Base-by-base conservation (phyloP, 148 eudicot species). In the Drosera capensis region DNA sequence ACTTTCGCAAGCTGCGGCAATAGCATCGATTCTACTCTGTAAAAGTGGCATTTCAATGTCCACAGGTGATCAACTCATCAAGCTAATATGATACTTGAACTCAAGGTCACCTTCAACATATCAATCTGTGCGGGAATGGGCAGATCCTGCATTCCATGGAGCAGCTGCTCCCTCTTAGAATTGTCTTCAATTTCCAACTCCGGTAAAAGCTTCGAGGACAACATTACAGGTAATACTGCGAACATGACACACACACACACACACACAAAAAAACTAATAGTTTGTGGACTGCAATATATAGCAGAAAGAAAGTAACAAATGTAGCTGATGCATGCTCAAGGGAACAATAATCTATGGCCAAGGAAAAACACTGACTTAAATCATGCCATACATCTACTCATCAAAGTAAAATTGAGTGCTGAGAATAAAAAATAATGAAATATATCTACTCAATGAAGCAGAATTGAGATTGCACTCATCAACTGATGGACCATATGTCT, bases 171-270 rank as follows among this genome's bases (percentile, higher is more conserved):
- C 51, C 80, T 66, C 71, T 92, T 92, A 55, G 71, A 53, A 49
- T 59, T 79, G 55, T 85, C 95, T 37, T 76, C 86, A 45, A 62
- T 37, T 78, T 92, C 99, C 78, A 92, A 85, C 77, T 92, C 99
- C 45, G 94, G 99, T 64, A 92, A 67, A 26, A 85, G 94, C 70
- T 92, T 92, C n/a, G 99, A 85, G 5, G 99, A 92, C 67, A 92
- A 29, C 99, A 92, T 90, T 53, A 85, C 95, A 35, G 99, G 99
- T 25, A 92, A 72, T 59, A 92, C 95, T 92, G 73, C 39, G 63
- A 14, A 11, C 40, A 55, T 31, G 40, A 45, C 1, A 34, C n/a
- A n/a, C n/a, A n/a, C n/a, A n/a, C n/a, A n/a, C n/a, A n/a, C n/a
- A n/a, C n/a, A n/a, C n/a, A n/a, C n/a, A n/a, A 22, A 14, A 23